phyloP scores from a whole-genome alignment of 2,329 filamentous ascomycete genomes.

The Cryphonectria nitschkei region DNA sequence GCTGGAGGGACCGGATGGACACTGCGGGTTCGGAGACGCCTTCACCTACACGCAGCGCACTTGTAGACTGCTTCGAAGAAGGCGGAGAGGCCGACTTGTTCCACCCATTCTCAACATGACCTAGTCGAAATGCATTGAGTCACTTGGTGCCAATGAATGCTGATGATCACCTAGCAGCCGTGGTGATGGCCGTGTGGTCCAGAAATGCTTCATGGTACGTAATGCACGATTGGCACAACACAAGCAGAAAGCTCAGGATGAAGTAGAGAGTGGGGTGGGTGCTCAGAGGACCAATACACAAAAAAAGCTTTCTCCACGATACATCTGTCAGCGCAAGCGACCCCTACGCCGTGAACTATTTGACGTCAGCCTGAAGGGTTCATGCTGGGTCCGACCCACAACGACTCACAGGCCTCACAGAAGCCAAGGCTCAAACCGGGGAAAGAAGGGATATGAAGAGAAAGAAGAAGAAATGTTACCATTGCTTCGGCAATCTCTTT shows the following conservation, averaged over 20 bases:
- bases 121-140: not conserved
- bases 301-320: not conserved
- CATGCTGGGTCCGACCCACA: slow-evolving; percentile 26
- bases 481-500: slow-evolving; percentile 6
- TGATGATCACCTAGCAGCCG: not conserved
- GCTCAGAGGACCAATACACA: not conserved
- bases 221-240: not conserved
- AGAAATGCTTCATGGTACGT: not conserved
- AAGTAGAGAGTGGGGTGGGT: not conserved
- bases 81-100: slow-evolving; percentile 3
- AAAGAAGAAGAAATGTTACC: not conserved
- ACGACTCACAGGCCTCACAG: not conserved
- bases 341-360: not conserved
- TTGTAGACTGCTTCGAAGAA: not conserved
- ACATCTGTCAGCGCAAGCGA: not conserved
- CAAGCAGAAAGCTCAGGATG: not conserved
- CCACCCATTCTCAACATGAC: not conserved
- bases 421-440: slow-evolving; percentile 13
- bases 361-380: slow-evolving; percentile 25
- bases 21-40: slow-evolving; percentile 2
- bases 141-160: not conserved
- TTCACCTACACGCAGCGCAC: not conserved
- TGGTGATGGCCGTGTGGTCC: not conserved
- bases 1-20: slow-evolving; percentile 4
- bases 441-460: not conserved